These are phyloP conservation scores for Rosellinia necatrix DNA, from an alignment of 2,329 filamentous ascomycete genomes.

Conservation along the genomic window DNA sequence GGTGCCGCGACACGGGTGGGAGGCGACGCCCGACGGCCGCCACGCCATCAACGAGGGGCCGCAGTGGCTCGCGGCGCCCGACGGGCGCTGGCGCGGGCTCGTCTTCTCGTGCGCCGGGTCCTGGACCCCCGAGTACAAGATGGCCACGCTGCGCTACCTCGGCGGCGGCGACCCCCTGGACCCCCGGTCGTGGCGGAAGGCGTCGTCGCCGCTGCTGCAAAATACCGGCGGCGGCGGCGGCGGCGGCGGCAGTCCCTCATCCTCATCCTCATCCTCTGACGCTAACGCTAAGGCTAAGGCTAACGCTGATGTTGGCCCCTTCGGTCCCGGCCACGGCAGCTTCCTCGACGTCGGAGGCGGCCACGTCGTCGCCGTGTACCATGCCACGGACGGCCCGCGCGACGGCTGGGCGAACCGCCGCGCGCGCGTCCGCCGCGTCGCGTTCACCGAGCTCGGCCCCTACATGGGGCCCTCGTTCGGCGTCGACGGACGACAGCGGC, in stretches of 20 bases:
- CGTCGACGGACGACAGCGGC: no score
- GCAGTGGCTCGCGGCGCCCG: slow-evolving; percentile 39
- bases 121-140: slow-evolving; percentile 43
- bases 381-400: slow-evolving; percentile 37
- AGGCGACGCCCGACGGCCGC: slow-evolving; percentile 37
- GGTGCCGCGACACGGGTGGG: slow-evolving; percentile 36
- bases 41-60: slow-evolving; percentile 43
- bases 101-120: slow-evolving; percentile 40
- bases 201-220: slow-evolving; percentile 35
- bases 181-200: slow-evolving; percentile 37
- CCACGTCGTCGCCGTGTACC: slow-evolving; percentile 38
- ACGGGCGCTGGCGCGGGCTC: slow-evolving; percentile 38
- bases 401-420: slow-evolving; percentile 40
- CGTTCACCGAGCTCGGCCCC: slow-evolving; percentile 38
- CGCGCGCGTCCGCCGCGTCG: slow-evolving; percentile 38
- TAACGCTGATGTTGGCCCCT: no score
- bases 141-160: slow-evolving; percentile 37
- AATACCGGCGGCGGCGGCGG: slow-evolving; percentile 1
- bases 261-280: no score
- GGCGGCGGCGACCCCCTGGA: slow-evolving; percentile 39
- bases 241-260: background rate
- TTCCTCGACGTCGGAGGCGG: slow-evolving; percentile 34
- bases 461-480: slow-evolving; percentile 37
- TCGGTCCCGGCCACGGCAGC: slow-evolving; percentile 40
- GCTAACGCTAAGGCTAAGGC: no score